These are phyloP conservation scores for Solidago caesia DNA, from an alignment of 129 eudicot genomes.

Conservation along the genomic window DNA sequence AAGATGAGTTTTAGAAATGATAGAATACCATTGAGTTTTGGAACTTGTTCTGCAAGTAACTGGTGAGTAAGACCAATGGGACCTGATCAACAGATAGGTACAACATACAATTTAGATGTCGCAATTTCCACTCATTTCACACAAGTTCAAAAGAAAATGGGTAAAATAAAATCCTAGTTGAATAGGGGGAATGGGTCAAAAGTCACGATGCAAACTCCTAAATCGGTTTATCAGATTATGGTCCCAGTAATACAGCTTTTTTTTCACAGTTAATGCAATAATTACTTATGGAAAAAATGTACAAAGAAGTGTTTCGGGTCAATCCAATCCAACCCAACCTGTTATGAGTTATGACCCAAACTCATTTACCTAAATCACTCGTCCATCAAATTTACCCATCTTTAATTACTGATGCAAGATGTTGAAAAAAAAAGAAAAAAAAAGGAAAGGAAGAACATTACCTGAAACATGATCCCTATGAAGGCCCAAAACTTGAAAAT, in stretches of 20 bases:
- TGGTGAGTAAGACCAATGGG: slow-evolving; percentile 82
- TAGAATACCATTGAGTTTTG: slow-evolving; percentile 77
- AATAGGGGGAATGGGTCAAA: no score
- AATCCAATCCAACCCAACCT: not conserved
- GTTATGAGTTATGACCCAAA: not conserved
- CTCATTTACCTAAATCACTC: not conserved
- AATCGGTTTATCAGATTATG: no score
- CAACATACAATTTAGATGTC: no score
- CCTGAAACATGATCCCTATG: slow-evolving; percentile 90
- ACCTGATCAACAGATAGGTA: slow-evolving; percentile 44
- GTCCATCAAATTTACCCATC: not conserved
- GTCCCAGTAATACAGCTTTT: no score
- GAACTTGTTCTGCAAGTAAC: slow-evolving; percentile 73
- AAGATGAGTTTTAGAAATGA: slow-evolving; percentile 3
- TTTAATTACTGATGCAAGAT: not conserved
- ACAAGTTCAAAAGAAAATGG: not conserved
- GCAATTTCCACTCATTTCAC: no score
- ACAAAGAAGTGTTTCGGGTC: not conserved
- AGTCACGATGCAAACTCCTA: no score
- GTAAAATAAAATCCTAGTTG: not conserved
- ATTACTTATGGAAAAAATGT: not conserved
- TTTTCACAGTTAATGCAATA: not conserved
- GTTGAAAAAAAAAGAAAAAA: not conserved
- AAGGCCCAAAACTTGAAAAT: slow-evolving; percentile 94
- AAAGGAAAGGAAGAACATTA: slow-evolving; percentile 23